Base-by-base conservation (phyloP, 2,329 filamentous ascomycete genomes). In the Pseudopyrenochaeta lycopersici region DNA sequence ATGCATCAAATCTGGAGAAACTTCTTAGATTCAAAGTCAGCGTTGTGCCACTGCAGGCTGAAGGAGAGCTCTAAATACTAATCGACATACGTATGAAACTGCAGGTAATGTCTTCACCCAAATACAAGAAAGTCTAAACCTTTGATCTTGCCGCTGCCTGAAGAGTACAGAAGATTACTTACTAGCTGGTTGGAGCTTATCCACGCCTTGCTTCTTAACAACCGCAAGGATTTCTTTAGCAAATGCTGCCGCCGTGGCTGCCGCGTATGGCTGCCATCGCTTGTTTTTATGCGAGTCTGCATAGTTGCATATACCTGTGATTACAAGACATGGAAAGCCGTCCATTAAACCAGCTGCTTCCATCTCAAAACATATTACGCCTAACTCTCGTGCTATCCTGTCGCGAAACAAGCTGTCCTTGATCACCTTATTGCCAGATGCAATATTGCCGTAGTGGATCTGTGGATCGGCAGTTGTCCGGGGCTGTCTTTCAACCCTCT, bases 361-460 rank as follows among this genome's bases (percentile, higher is more conserved):
- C 35, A 39, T 39, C 11, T 46, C 75, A 40, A 65, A 65, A 42
- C 63, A 65, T 1, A 66, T 51, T 1, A 65, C 56, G 41, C 62
- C 46, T 39, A 46, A 49, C 56, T 65, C 55, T 2, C 14, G 23
- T 32, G 32, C 39, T 60, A 80, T 56, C 0, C 18, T 15, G 46
- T 81, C 78, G 12, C 78, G 68, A 12, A 72, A 52, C 12, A 60
- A 27, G 0, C 69, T 76, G 7, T 74, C 75, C 49, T 76, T 78
- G 53, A 82, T 75, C 0, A 81, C 76, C 1, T 62, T 69, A 47
- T 81, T 74, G 14, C 72, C 77, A 0, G 77, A 80, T 10, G 70
- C 78, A 1, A 80, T 66, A 1, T 54, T 42, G 0, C 78, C 78
- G 30, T 80, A 59, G 45, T 78, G 74, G 1, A 50, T 40, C 12